Conservation (phyloP, 768 basidiomycete species). For the Podaxis mareebaensis region DNA sequence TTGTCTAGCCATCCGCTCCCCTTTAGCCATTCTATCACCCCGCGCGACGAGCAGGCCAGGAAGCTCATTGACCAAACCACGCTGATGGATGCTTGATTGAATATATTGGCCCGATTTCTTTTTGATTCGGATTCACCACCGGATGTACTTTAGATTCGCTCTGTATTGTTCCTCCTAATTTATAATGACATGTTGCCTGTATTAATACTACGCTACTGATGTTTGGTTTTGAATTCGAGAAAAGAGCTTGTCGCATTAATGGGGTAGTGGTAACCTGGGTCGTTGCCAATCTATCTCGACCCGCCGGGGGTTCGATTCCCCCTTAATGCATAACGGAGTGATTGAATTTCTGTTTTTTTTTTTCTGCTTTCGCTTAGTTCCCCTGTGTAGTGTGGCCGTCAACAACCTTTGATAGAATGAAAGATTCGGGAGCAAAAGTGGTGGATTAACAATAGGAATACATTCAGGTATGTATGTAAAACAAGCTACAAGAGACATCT, state of each 20-base stretch:
- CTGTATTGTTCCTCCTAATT: background rate
- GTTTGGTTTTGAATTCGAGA: background rate
- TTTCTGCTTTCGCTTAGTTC: background rate
- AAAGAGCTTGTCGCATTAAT: conserved; percentile 10
- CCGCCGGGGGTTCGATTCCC: conserved; percentile 90
- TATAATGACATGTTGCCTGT: background rate
- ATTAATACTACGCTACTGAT: background rate
- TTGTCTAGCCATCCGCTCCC: conserved; percentile 23
- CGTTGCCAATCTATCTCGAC: conserved; percentile 45
- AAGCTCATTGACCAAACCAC: conserved; percentile 18
- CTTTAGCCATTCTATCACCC: conserved; percentile 27
- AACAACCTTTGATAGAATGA: no score
- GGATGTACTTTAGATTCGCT: background rate
- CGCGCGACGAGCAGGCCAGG: conserved; percentile 19
- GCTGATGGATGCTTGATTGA: conserved; percentile 13
- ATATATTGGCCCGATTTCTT: background rate
- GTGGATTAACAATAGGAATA: no score
- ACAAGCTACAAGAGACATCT: background rate
- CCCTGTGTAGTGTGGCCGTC: background rate
- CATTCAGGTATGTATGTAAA: no score
- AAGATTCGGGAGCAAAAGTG: no score
- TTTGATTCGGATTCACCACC: background rate
- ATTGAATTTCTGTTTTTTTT: background rate
- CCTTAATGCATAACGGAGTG: conserved; percentile 44
- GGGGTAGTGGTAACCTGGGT: conserved; percentile 25